phyloP scores from a whole-genome alignment of 495 filamentous ascomycete genomes.

The Trichoderma parareesei region DNA sequence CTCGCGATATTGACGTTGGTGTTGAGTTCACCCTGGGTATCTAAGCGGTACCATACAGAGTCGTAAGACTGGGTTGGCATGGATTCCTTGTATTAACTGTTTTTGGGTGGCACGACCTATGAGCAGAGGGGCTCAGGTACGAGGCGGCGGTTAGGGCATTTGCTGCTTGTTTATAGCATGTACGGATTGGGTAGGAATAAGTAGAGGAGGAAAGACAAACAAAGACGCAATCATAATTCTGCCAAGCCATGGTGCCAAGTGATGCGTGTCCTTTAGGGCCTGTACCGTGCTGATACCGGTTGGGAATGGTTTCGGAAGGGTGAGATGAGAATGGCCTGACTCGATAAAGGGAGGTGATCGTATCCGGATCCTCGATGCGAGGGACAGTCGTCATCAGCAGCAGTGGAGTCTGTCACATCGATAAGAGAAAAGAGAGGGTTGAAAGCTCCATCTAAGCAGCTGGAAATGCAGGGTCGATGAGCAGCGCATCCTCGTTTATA shows the following conservation, averaged over 20 bases:
- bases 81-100: constrained; percentile 27
- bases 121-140: background rate
- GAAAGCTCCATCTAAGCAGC: background rate
- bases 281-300: background rate
- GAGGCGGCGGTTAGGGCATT: constrained; percentile 8
- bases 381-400: background rate
- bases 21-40: constrained; percentile 97
- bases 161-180: constrained; percentile 7
- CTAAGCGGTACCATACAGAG: constrained; percentile 36
- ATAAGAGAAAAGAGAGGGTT: background rate
- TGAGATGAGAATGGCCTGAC: background rate
- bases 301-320: background rate
- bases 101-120: constrained; percentile 16
- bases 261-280: background rate
- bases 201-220: background rate
- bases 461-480: background rate
- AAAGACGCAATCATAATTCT: background rate
- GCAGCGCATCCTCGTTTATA: background rate
- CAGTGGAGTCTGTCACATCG: background rate
- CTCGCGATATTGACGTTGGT: constrained; percentile 94
- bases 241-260: background rate
- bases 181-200: background rate
- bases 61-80: constrained; percentile 20
- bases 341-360: background rate
- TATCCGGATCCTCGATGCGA: background rate